A percentile compares a stretch with the other conserved stretches of the same genome.
These are phyloP conservation scores for Xylaria multiplex DNA, from an alignment of 2,329 filamentous ascomycete genomes.

Conservation along the genomic window DNA sequence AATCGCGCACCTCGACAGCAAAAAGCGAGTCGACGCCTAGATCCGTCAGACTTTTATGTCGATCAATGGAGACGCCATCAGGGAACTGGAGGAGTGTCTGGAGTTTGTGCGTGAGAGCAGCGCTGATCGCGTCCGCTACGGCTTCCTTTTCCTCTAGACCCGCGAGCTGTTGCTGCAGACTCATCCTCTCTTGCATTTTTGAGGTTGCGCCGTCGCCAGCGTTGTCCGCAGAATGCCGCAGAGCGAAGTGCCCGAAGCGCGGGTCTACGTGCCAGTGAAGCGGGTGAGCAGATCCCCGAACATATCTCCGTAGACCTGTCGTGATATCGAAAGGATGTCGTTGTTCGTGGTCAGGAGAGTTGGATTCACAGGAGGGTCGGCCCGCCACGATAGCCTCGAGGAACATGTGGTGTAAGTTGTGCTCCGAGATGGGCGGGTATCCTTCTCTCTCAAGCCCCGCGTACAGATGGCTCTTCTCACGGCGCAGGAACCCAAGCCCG, in stretches of 20 bases:
- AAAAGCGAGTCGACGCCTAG: conserved; percentile 56
- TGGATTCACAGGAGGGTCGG: conserved; percentile 40
- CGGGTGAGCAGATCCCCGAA: conserved; percentile 44
- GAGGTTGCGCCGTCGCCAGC: not conserved
- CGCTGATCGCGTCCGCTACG: conserved; percentile 43
- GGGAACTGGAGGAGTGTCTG: conserved; percentile 48
- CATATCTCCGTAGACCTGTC: conserved; percentile 55
- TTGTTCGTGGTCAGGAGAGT: not conserved
- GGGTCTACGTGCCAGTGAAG: conserved; percentile 58
- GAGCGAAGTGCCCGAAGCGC: conserved; percentile 54
- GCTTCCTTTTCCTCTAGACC: conserved; percentile 37
- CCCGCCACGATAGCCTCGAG: conserved; percentile 61
- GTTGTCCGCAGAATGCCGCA: conserved; percentile 36
- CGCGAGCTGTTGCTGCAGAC: conserved; percentile 47
- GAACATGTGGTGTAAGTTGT: conserved; percentile 62
- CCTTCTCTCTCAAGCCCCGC: conserved; percentile 55
- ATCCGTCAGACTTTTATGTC: conserved; percentile 49
- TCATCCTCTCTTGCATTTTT: conserved; percentile 25
- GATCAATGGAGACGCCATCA: conserved; percentile 43
- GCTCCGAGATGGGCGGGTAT: conserved; percentile 60
- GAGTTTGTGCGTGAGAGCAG: conserved; percentile 47
- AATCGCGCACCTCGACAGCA: conserved; percentile 54
- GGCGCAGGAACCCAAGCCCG: conserved; percentile 56
- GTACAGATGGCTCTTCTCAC: conserved; percentile 54
- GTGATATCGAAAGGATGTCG: conserved; percentile 50